phyloP scores from a whole-genome alignment of 2,329 filamentous ascomycete species.

The Colletotrichum lini region DNA sequence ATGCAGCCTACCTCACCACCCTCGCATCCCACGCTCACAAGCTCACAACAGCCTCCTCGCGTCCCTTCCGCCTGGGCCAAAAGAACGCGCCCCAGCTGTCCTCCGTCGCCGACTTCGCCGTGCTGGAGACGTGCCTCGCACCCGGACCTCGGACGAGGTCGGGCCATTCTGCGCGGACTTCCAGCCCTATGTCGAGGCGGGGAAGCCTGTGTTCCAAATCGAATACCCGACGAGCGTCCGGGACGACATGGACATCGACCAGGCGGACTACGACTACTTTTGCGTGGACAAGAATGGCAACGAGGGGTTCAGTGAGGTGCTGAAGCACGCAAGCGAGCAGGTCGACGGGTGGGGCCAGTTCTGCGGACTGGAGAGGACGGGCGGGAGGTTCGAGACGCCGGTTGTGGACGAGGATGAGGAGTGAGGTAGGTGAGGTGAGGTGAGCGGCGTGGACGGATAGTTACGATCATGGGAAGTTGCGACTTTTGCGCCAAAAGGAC shows the following conservation, averaged over 20 bases:
- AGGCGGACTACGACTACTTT: constrained; percentile 47
- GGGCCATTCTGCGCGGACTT: constrained; percentile 51
- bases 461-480: too few species aligned
- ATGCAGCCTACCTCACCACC: constrained; percentile 48
- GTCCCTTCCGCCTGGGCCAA: constrained; percentile 50
- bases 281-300: constrained; percentile 47
- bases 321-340: constrained; percentile 51
- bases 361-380: constrained; percentile 43
- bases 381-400: constrained; percentile 46
- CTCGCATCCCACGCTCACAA: constrained; percentile 50
- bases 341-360: constrained; percentile 53
- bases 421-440: not conserved
- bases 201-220: constrained; percentile 53
- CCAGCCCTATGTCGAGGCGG: constrained; percentile 48
- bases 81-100: constrained; percentile 51
- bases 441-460: not conserved
- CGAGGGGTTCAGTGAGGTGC: constrained; percentile 50
- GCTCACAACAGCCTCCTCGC: constrained; percentile 45
- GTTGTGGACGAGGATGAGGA: constrained; percentile 41
- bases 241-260: constrained; percentile 45
- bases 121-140: constrained; percentile 53
- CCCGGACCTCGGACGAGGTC: constrained; percentile 43
- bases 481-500: too few species aligned
- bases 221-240: constrained; percentile 51
- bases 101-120: constrained; percentile 51